Conservation (phyloP, 176 grass and related monocot species). For the Thinopyrum elongatum region DNA sequence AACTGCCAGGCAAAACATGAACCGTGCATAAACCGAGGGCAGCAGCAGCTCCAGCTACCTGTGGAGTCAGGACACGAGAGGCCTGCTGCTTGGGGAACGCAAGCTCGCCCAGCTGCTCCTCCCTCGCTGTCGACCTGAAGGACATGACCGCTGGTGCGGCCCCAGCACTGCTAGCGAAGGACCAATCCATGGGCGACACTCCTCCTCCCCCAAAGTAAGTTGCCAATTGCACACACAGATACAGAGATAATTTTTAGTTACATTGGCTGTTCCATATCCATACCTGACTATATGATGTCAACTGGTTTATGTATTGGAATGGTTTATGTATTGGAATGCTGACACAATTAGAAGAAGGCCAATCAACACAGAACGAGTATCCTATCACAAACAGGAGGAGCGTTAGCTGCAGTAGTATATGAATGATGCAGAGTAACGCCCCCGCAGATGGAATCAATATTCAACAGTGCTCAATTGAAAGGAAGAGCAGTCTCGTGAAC, state of each 20-base stretch:
- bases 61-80: constrained; percentile 34
- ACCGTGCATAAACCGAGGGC: neutral
- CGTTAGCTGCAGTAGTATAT: neutral
- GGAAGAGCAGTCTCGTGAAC: no score
- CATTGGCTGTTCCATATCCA: constrained; percentile 13
- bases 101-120: no score
- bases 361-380: constrained; percentile 85
- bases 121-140: no score
- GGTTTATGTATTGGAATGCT: constrained; percentile 89
- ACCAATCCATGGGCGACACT: constrained; percentile 55
- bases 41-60: constrained; percentile 33
- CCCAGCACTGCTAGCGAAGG: constrained; percentile 19
- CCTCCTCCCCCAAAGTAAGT: constrained; percentile 46
- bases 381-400: constrained; percentile 41
- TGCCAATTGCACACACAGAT: constrained; percentile 26
- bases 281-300: constrained; percentile 86
- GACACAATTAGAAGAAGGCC: constrained; percentile 90
- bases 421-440: no score
- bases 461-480: no score
- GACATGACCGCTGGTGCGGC: no score
- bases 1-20: neutral
- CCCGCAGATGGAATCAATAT: no score
- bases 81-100: neutral
- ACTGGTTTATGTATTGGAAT: no score
- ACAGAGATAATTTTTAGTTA: neutral